Evolutionary conservation across 2,329 filamentous ascomycete species (phyloP).

Genomic region (Colletotrichum neosansevieriae): DNA sequence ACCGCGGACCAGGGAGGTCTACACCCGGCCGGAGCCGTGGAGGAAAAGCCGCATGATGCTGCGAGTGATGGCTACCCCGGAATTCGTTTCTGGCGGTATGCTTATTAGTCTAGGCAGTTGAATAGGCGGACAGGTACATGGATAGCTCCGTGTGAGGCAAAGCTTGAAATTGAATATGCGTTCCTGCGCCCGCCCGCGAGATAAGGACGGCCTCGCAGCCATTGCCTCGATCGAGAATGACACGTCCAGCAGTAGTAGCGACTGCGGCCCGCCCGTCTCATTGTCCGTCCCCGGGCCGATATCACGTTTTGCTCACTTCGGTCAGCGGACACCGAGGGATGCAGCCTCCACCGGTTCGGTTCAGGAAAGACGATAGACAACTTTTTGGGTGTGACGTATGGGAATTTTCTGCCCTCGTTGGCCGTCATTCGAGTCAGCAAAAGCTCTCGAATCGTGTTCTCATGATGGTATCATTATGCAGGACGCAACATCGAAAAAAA

Average conservation of each 20-base stretch:
- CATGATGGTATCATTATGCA: neutral
- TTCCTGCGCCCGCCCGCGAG: neutral
- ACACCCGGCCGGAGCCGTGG: neutral
- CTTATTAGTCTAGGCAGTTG: no score
- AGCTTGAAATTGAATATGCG: neutral
- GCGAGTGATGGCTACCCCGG: slow-evolving; percentile 2
- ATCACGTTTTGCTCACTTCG: no score
- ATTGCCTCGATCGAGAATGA: neutral
- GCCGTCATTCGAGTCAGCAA: slow-evolving; percentile 8
- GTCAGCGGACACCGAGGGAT: neutral
- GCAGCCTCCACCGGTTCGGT: slow-evolving; percentile 14
- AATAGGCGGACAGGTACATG: no score
- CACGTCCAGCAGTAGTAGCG: neutral
- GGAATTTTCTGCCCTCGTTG: neutral
- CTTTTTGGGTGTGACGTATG: neutral
- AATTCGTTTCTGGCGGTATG: neutral
- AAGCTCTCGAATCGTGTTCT: slow-evolving; percentile 13
- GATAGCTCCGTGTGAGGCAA: neutral
- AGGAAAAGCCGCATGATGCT: slow-evolving; percentile 1
- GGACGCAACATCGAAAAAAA: slow-evolving; percentile 28
- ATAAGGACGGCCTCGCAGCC: neutral
- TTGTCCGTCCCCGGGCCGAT: neutral
- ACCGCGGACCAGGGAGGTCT: neutral
- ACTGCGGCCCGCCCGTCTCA: neutral
- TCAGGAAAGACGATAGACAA: slow-evolving; percentile 8